phyloP scores from a whole-genome alignment of 1,139 yeast species.

The Yamadazyma diospyri region DNA sequence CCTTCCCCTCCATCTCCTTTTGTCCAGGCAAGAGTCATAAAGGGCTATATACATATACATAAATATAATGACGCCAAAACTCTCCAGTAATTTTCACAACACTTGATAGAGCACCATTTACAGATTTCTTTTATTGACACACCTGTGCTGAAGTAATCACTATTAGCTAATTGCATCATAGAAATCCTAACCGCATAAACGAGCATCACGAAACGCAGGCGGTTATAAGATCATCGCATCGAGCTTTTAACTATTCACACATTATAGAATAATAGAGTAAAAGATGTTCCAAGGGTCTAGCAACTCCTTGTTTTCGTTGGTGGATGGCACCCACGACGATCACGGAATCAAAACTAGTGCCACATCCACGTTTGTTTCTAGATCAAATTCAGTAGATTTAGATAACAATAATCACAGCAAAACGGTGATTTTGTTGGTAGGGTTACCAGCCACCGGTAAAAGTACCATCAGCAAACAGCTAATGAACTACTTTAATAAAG shows the following conservation, averaged over 20 bases:
- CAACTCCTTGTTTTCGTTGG: constrained; percentile 8
- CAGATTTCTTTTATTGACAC: no score
- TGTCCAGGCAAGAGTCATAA: constrained; percentile 1
- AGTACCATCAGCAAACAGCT: constrained; percentile 59
- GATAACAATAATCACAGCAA: constrained; percentile 9
- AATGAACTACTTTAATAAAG: constrained; percentile 32
- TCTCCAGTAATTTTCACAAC: no score
- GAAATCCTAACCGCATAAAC: not conserved
- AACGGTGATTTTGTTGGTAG: constrained; percentile 45
- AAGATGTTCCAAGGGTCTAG: constrained; percentile 5
- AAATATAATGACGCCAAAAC: no score
- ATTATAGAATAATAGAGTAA: not conserved
- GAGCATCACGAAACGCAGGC: constrained; percentile 9
- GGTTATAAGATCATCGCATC: not conserved
- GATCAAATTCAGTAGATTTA: constrained; percentile 6
- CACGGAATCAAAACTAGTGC: constrained; percentile 4
- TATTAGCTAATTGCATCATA: no score
- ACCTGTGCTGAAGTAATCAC: no score
- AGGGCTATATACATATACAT: no score
- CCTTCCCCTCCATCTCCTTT: constrained; percentile 1
- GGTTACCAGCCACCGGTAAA: constrained; percentile 72
- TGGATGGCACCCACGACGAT: not conserved
- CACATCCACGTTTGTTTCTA: constrained; percentile 6
- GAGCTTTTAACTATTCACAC: not conserved
- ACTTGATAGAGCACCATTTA: no score